Evolutionary conservation across 73 alveolate genomes (phyloP).

Genomic region (Paramecium biaurelia): DNA sequence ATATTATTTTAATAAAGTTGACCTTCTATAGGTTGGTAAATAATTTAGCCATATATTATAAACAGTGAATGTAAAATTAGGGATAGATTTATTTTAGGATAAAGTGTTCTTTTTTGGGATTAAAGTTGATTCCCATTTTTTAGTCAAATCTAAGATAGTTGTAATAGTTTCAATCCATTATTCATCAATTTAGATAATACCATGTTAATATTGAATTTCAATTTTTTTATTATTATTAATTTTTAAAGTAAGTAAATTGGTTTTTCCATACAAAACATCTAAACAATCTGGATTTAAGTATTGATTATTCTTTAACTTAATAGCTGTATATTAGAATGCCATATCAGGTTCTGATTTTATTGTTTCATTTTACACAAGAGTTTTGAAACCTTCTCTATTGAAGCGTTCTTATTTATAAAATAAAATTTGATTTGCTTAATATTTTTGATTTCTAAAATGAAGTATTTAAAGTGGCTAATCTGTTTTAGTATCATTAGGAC

Average conservation of each 20-base stretch:
- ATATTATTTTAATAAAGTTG: neutral
- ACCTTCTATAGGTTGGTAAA: neutral
- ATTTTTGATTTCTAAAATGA: neutral
- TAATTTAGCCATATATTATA: neutral
- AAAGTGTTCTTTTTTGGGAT: neutral
- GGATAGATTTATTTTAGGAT: neutral
- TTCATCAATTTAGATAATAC: neutral
- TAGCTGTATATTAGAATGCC: neutral
- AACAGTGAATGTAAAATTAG: neutral
- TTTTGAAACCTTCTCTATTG: neutral
- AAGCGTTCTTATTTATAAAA: constrained; percentile 39
- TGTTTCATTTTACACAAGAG: neutral
- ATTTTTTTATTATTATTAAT: neutral
- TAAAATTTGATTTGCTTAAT: neutral
- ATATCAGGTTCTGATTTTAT: neutral
- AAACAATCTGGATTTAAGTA: constrained; percentile 10
- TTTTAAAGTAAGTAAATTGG: neutral
- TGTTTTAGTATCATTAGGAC: neutral
- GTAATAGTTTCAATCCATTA: neutral
- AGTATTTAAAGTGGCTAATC: neutral
- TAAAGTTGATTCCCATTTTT: neutral
- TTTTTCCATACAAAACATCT: neutral
- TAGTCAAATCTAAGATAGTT: neutral
- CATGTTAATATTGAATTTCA: neutral
- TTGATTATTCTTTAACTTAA: neutral